A percentile compares a stretch with the other conserved stretches of the same genome.
phyloP scores from a whole-genome alignment of 306 rosid genomes.

The Cicer pinnatifidum region DNA sequence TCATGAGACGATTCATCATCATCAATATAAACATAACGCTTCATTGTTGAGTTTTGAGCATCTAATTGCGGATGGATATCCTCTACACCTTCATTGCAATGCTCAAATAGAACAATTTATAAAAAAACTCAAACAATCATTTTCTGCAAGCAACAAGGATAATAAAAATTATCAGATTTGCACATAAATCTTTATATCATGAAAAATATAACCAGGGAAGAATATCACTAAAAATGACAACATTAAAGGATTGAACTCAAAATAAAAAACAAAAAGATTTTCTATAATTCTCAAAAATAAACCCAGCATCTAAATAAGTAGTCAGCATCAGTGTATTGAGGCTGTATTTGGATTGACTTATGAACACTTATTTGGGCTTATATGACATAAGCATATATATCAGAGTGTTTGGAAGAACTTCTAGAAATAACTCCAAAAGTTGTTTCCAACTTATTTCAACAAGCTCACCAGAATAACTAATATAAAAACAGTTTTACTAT shows the following conservation, averaged over 20 bases:
- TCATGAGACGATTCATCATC: conserved; percentile 72
- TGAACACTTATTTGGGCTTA: background rate
- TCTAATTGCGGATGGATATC: conserved; percentile 30
- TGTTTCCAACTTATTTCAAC: background rate
- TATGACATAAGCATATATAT: background rate
- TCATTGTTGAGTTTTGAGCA: conserved; percentile 66
- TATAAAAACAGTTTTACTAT: background rate
- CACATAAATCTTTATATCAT: conserved; percentile 17
- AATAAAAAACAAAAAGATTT: background rate
- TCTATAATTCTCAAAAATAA: conserved; percentile 9
- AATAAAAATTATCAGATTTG: conserved; percentile 3
- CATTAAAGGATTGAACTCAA: conserved; percentile 27
- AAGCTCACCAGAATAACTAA: background rate
- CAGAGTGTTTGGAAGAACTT: background rate
- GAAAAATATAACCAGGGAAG: conserved; percentile 36
- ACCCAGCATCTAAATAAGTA: conserved; percentile 8
- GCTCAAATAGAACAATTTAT: conserved; percentile 40
- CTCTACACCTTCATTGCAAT: conserved; percentile 44
- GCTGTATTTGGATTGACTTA: background rate
- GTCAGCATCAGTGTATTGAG: background rate
- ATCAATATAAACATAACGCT: conserved; percentile 82
- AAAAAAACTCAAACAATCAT: conserved; percentile 28
- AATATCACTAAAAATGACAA: conserved; percentile 32
- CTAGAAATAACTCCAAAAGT: background rate
- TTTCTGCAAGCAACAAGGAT: conserved; percentile 35